Percentiles rank a stretch among this genome's conserved stretches.
These are phyloP conservation scores for Bipolaris gigantea DNA, from an alignment of 2,329 filamentous ascomycete genomes.

Conservation along the genomic window DNA sequence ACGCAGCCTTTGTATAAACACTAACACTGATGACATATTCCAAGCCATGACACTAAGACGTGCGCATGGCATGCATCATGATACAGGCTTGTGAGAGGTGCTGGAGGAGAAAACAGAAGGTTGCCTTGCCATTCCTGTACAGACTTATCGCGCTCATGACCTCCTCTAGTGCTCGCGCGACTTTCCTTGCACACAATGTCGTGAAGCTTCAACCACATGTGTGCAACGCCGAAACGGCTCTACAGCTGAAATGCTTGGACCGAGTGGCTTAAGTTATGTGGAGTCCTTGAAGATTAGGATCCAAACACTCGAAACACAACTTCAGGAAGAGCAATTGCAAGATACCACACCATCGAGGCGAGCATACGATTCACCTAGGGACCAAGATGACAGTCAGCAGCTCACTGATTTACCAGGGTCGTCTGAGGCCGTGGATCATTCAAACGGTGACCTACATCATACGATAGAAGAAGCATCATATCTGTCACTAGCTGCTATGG, in stretches of 20 bases:
- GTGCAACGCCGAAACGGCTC: constrained; percentile 9
- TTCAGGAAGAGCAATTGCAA: background rate
- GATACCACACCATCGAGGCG: no score
- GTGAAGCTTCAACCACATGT: constrained; percentile 6
- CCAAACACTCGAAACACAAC: background rate
- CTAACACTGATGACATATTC: no score
- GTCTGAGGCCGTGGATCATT: no score
- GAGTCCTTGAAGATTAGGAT: background rate
- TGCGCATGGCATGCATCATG: no score
- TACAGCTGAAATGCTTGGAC: background rate
- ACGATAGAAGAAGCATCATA: constrained; percentile 17
- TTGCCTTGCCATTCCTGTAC: background rate
- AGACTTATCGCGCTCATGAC: background rate
- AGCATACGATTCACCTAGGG: background rate
- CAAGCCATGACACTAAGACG: no score
- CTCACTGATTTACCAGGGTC: no score
- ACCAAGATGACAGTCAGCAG: background rate
- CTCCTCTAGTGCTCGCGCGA: constrained; percentile 11
- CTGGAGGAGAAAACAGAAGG: constrained; percentile 23
- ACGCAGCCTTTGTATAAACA: no score
- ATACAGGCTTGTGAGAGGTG: constrained; percentile 20
- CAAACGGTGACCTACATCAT: constrained; percentile 5
- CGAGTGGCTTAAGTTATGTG: background rate
- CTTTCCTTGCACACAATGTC: constrained; percentile 10
- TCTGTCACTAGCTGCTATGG: constrained; percentile 17